Percentiles rank a stretch among this genome's conserved stretches.
phyloP scores from a whole-genome alignment of 306 rosid species.

The Cucurbita pepo region DNA sequence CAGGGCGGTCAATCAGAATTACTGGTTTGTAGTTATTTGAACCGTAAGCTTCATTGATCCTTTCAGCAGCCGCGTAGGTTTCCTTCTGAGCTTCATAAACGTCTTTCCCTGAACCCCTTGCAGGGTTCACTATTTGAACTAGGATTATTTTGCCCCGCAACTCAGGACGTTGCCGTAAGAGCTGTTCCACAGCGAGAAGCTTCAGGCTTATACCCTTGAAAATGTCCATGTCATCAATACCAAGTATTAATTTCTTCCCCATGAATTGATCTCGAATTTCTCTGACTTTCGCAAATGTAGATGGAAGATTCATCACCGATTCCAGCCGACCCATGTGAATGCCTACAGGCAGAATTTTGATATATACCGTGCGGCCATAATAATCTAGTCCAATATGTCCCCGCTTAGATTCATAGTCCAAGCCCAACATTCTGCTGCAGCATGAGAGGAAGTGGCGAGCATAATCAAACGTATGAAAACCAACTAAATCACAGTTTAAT shows the following conservation, averaged over 20 bases:
- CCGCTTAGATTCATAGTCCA: slow-evolving; percentile 14
- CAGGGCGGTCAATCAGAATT: slow-evolving; percentile 10
- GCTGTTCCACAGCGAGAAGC: slow-evolving; percentile 12
- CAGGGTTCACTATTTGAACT: slow-evolving; percentile 15
- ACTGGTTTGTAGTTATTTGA: slow-evolving; percentile 9
- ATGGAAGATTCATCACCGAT: slow-evolving; percentile 10
- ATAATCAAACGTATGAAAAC: slow-evolving; percentile 15
- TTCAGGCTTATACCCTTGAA: slow-evolving; percentile 14
- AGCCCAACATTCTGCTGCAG: slow-evolving; percentile 15
- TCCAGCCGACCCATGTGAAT: slow-evolving; percentile 13
- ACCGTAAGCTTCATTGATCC: slow-evolving; percentile 11
- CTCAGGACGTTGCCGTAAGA: slow-evolving; percentile 8
- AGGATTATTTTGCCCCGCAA: slow-evolving; percentile 9
- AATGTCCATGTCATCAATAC: slow-evolving; percentile 14
- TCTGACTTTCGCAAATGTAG: slow-evolving; percentile 11
- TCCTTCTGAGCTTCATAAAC: slow-evolving; percentile 10
- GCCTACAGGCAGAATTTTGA: slow-evolving; percentile 12
- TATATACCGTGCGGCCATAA: slow-evolving; percentile 11
- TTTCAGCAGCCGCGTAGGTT: slow-evolving; percentile 9
- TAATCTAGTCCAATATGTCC: slow-evolving; percentile 15
- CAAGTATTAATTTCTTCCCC: slow-evolving; percentile 15
- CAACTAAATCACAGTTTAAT: slow-evolving; percentile 10
- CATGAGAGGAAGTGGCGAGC: slow-evolving; percentile 15
- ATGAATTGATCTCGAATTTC: slow-evolving; percentile 8
- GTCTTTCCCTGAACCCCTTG: slow-evolving; percentile 13